Conservation (phyloP, 1,284 basidiomycete species). For the Cystobasidium slooffiae region DNA sequence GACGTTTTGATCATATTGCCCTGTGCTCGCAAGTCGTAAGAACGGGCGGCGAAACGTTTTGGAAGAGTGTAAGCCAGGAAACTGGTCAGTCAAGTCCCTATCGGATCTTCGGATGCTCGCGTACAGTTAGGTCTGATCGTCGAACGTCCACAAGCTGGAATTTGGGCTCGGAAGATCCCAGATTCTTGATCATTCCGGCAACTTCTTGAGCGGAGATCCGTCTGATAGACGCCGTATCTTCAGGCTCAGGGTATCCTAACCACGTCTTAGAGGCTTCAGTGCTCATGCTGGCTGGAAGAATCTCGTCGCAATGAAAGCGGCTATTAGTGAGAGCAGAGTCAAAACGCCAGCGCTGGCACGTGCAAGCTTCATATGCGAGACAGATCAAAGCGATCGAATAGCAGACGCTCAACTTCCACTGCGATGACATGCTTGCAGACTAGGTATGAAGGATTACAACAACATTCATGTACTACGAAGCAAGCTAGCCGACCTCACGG, state of each 20-base stretch:
- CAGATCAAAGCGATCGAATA: too few species aligned
- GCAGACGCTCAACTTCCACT: too few species aligned
- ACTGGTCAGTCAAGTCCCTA: too few species aligned
- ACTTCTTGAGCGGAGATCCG: slow-evolving; percentile 21
- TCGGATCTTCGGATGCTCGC: background rate
- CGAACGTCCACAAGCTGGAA: slow-evolving; percentile 36
- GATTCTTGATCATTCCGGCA: slow-evolving; percentile 26
- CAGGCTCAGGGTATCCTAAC: slow-evolving; percentile 41
- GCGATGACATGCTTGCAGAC: too few species aligned
- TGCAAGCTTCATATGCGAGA: too few species aligned
- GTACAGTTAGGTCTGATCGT: slow-evolving; percentile 37
- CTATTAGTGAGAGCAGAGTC: background rate
- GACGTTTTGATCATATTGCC: slow-evolving; percentile 22
- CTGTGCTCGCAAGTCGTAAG: background rate
- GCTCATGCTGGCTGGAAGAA: background rate
- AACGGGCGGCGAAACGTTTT: background rate
- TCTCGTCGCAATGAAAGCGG: background rate
- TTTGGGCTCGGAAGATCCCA: background rate
- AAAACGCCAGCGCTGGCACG: background rate
- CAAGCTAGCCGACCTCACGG: background rate
- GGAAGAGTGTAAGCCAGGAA: too few species aligned
- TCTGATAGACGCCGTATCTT: slow-evolving; percentile 31
- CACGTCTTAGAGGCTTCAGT: slow-evolving; percentile 23
- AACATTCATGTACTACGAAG: too few species aligned
- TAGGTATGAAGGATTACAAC: background rate